Conservation (phyloP, 345 rosid genomes). For the Rhodamnia argentea region DNA sequence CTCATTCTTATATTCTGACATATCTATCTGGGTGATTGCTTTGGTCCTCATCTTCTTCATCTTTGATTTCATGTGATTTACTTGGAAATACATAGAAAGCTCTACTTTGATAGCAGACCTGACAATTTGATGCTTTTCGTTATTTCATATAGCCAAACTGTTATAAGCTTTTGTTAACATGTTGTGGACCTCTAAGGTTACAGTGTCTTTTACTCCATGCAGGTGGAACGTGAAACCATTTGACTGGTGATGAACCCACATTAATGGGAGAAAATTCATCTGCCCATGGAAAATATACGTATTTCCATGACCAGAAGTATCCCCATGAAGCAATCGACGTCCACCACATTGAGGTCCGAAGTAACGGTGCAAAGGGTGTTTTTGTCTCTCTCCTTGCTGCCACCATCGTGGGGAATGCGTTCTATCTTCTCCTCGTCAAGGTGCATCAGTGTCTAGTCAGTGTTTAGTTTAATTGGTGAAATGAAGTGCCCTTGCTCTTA, state of each 20-base stretch:
- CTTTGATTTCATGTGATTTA: not conserved
- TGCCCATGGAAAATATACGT: conserved; percentile 27
- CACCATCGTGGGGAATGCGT: conserved; percentile 17
- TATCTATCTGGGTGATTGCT: not conserved
- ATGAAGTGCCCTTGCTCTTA: not conserved
- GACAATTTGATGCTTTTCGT: not conserved
- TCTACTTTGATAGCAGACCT: not conserved
- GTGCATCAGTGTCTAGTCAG: conserved; percentile 9
- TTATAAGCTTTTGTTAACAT: not conserved
- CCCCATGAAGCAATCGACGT: conserved; percentile 35
- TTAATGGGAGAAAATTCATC: conserved; percentile 11
- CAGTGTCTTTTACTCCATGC: not conserved
- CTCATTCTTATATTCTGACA: not conserved
- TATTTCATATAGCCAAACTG: not conserved
- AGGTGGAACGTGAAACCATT: conserved; percentile 1
- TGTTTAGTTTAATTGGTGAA: not conserved
- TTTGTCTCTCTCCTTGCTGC: conserved; percentile 17
- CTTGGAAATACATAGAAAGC: not conserved
- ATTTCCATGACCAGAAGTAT: conserved; percentile 30
- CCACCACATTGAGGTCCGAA: conserved; percentile 47
- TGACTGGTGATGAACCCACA: conserved; percentile 17
- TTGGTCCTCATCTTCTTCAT: not conserved
- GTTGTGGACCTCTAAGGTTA: not conserved
- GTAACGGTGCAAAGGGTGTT: conserved; percentile 22
- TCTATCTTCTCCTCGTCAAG: conserved; percentile 33